These are phyloP conservation scores for Liriodendron chinense DNA, from an alignment of 164 flowering plant genomes.

Conservation along the genomic window DNA sequence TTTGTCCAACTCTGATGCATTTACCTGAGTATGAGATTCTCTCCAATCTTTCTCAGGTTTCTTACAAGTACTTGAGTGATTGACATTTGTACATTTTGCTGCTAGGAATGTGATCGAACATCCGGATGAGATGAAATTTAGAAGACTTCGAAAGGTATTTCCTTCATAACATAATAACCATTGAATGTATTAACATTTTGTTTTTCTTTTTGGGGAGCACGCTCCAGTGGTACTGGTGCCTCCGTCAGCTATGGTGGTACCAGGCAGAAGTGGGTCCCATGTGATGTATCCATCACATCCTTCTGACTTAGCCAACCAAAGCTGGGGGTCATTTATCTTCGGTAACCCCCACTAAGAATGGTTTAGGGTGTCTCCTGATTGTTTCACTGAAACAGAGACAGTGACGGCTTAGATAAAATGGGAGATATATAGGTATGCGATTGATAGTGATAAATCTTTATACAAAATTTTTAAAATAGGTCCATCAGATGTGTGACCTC, in stretches of 20 bases:
- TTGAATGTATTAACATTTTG: no score
- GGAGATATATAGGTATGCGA: no score
- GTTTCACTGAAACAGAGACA: no score
- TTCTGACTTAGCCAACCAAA: background rate
- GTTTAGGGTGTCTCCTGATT: no score
- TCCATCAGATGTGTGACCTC: no score
- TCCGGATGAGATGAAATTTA: constrained; percentile 75
- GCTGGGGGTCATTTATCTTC: no score
- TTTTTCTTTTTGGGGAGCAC: background rate
- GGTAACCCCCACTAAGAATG: no score
- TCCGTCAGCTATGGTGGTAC: no score
- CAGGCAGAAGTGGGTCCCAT: no score
- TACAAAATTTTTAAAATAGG: no score
- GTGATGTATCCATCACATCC: background rate
- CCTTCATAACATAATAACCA: background rate
- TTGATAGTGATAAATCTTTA: no score
- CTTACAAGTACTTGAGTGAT: background rate
- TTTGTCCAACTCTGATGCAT: constrained; percentile 2
- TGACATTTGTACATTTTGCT: constrained; percentile 1
- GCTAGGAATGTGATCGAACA: constrained; percentile 81
- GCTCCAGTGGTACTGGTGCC: background rate
- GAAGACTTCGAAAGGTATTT: constrained; percentile 74
- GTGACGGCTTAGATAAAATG: no score
- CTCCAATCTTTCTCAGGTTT: background rate
- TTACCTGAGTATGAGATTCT: background rate